Base-by-base conservation (phyloP, 345 rosid species). In the Brassica juncea region DNA sequence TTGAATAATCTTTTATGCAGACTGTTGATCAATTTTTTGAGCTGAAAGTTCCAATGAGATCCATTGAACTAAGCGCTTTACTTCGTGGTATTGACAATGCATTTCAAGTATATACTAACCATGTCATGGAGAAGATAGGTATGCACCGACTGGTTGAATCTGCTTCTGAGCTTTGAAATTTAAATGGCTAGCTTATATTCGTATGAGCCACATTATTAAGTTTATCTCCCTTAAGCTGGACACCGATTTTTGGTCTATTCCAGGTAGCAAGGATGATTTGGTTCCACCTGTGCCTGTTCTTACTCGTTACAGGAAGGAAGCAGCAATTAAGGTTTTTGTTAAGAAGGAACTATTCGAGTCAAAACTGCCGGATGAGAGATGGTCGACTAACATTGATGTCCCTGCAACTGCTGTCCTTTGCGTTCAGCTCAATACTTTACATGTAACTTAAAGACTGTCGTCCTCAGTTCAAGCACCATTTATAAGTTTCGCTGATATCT, bases 1-100 rank as follows among this genome's bases (percentile, higher is more conserved):
- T 21, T 35, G 73, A 23, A 47, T 74, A 70, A 78, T 64, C 67
- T 76, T 82, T 81, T 75, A 47, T 86, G 87, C 96, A 95, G 99
- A 95, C 99, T 21, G 96, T 95, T 58, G 98, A 95, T 87, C 99
- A 95, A 19, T 93, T 95, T 84, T 90, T 95, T 82, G 88, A 83
- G 67, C 80, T 95, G 66, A 89, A 87, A 82, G 93, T 91, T 82
- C 99, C 99, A 70, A 90, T 95, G 98, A 87, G 97, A 84, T 71
- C 89, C 77, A 73, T 84, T 16, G 99, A 93, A 80, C 72, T 95
- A 78, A 89, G 81, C 72, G 86, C 96, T 65, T 76, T 95, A 64
- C 82, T 89, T 71, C 91, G 97, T 80, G 98, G 99, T 42, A 74
- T 93, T 37, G 98, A 95, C 86, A 91, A 93, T 82, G 91, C 97